Base-by-base conservation (phyloP, 129 eudicot genomes). In the Pseudognaphalium luteoalbum region DNA sequence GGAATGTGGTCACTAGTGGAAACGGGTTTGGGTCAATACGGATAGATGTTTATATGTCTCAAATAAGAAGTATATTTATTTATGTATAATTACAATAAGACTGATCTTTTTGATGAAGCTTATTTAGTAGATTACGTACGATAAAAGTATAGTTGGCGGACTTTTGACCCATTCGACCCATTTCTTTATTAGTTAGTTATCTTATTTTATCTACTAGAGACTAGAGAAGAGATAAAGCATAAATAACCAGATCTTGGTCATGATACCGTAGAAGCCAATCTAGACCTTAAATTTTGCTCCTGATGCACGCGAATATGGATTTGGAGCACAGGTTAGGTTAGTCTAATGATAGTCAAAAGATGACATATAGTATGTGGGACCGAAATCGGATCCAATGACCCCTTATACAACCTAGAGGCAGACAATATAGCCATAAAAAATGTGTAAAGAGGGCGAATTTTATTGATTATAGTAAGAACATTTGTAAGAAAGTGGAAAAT, bases 231-330 rank as follows among this genome's bases (percentile, higher is more conserved):
- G 44, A 39, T 39, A 39, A 39, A 39, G 12, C 44, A 39, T 7
- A n/a, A n/a, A n/a, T n/a, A 39, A 39, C 44, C 12, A 1, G 44
- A 39, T 79, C 83, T 80, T 77, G 98, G 98, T 37, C 98, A 93
- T 66, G 97, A 93, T 70, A 93, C 98, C 0, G 98, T 91, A 6
- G 96, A 93, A 78, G 98, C 98, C 19, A 93, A 93, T 82, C 82
- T 93, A 41, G 90, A 93, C 77, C 97, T 91, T 34, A 96, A n/a
- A 97, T 63, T 87, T 93, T 81, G 93, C 93, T 57, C 96, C 93
- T 11, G 97, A 94, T 83, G 85, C 97, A 0, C 93, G 97, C 12
- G 98, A 94, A 66, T 94, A 94, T 50, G 98, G 97, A 9, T 91
- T 94, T 32, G 98, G 97, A 4, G 91, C 76, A 91, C 98, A 1